Base-by-base conservation (phyloP, 345 rosid genomes). In the Psidium guajava region DNA sequence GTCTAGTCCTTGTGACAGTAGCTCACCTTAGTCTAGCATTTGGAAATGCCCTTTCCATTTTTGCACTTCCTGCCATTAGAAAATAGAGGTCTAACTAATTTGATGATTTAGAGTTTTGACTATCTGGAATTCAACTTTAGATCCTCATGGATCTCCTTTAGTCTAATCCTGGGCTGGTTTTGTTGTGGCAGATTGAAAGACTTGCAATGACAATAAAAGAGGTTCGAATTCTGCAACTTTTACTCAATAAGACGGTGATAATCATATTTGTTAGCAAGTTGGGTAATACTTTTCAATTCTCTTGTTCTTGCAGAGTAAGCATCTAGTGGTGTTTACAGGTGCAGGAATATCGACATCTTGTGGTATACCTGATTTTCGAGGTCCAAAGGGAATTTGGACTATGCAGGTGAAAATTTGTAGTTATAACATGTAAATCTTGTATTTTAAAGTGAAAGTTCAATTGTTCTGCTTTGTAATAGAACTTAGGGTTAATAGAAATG, bases 311-410 rank as follows among this genome's bases (percentile, higher is more conserved):
- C 98, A 97, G 99, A 95, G 98, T 91, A 96, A 94, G 95, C 99
- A 96, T 92, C 96, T 97, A 86, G 98, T 96, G 86, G 98, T 92
- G 85, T 97, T 97, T 86, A 97, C 98, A 55, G 98, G 98, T 89
- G 99, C 99, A 27, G 98, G 99, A 87, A 96, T 96, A 88, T 97
- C 99, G 83, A 96, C 99, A 59, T 94, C 99, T 86, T 95, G 99
- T 88, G 98, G 99, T 58, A 97, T 97, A 85, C 98, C 99, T 86
- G 98, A 97, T 90, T 95, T 97, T 90, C 92, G 99, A 87, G 98
- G 98, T 82, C 99, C 99, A 77, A 93, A 93, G 86, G 99, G 99
- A 87, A 96, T 97, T 85, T 97, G 99, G 99, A 97, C 99, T 21
- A 83, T 97, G 56, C 98, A 97, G 98, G 98, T 96, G 86, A 86